These are phyloP conservation scores for Neonectria punicea DNA, from an alignment of 2,329 filamentous ascomycete genomes.

Conservation along the genomic window DNA sequence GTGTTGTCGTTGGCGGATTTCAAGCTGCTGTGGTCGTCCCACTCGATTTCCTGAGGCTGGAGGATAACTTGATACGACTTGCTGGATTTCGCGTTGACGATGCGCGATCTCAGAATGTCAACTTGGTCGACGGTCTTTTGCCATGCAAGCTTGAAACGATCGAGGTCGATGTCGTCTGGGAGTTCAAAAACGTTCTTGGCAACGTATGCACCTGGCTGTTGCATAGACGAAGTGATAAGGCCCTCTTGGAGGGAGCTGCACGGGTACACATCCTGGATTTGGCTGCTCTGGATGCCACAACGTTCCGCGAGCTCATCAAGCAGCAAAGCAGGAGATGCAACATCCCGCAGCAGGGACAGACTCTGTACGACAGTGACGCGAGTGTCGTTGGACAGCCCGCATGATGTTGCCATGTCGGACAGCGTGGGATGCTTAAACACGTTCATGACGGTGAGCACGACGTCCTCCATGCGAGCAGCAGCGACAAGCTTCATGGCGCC, in stretches of 20 bases:
- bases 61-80: constrained; percentile 36
- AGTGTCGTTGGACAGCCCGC: neutral
- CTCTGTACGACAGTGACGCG: neutral
- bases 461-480: constrained; percentile 25
- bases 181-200: constrained; percentile 34
- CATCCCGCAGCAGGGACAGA: constrained; percentile 17
- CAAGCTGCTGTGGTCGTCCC: constrained; percentile 19
- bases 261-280: constrained; percentile 30
- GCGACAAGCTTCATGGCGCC: constrained; percentile 41
- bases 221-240: constrained; percentile 30
- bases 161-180: constrained; percentile 7
- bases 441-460: constrained; percentile 25
- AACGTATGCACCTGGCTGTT: constrained; percentile 35
- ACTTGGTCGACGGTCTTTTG: constrained; percentile 29
- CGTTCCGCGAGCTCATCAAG: constrained; percentile 23
- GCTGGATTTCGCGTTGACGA: constrained; percentile 30
- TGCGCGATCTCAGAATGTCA: constrained; percentile 39
- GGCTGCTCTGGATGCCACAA: constrained; percentile 16
- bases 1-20: neutral
- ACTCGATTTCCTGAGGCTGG: constrained; percentile 19
- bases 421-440: constrained; percentile 28
- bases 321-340: constrained; percentile 11
- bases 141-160: constrained; percentile 36
- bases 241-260: constrained; percentile 36
- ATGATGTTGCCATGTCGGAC: constrained; percentile 21